Base-by-base conservation (phyloP, 1,284 basidiomycete species). In the Pterulicium gracile region DNA sequence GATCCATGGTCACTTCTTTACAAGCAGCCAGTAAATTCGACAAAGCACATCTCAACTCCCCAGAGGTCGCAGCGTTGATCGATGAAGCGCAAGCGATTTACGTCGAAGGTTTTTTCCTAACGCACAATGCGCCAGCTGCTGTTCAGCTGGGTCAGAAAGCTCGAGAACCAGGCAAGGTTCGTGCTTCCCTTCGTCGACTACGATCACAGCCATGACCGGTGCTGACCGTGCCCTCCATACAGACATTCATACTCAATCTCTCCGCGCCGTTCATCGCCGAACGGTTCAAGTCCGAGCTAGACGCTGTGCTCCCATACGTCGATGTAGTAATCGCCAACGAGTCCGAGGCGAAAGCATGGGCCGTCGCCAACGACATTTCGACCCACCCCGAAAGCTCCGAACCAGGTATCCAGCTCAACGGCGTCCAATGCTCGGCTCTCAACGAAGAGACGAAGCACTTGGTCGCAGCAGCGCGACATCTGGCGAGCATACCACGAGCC, bases 221-320 rank as follows among this genome's bases (percentile, higher is more conserved):
- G 10, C 27, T n/a, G 27, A 7, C 27, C 10, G 27, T n/a, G 7
- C 27, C 7, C 27, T 32, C 27, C n/a, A 32, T 32, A n/a, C 55
- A 91, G 88, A 79, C 81, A 42, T 93, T 96, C 62, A 78, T 79
- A 12, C 70, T 98, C 59, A 98, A 98, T 76, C 77, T 99, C 55
- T 96, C 92, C 13, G 96, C 96, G 1, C 96, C 96, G 24, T 98
- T 98, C 75, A 96, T 98, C 63, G 73, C 89, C 47, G 86, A 95
- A 66, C 96, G 97, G 79, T 98, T 97, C 73, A 79, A 79, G 54
- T 66, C 73, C 3, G 85, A 92, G 58, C 71, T 97, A 34, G 75
- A 88, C 55, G 69, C 86, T 61, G 67, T 96, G 56, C 64, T 96
- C 44, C 83, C 85, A 19, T 84, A 86, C 70, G 78, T 77, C 52